Evolutionary conservation across 2,329 filamentous ascomycete genomes (phyloP).

Genomic region (Fusarium marasasianum): DNA sequence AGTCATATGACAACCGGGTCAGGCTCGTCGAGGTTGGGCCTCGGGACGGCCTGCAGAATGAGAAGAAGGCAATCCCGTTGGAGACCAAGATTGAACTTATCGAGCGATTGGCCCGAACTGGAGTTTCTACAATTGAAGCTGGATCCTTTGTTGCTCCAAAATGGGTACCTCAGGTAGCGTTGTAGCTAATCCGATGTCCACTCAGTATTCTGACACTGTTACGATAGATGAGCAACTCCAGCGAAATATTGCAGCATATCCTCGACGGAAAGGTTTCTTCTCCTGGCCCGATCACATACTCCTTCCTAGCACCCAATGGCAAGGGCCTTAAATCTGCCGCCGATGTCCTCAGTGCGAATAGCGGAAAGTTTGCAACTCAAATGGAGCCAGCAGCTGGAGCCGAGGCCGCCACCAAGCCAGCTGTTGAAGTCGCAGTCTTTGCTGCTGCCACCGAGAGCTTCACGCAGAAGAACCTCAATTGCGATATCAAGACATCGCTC

Average conservation of each 20-base stretch:
- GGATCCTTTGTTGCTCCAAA: constrained; percentile 86
- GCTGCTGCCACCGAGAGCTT: constrained; percentile 85
- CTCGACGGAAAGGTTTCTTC: constrained; percentile 66
- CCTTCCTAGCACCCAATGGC: constrained; percentile 81
- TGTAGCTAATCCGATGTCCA: background rate
- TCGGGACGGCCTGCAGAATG: constrained; percentile 87
- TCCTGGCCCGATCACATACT: constrained; percentile 71
- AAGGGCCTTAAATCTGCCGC: constrained; percentile 75
- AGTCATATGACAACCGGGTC: constrained; percentile 55
- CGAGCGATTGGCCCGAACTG: constrained; percentile 72
- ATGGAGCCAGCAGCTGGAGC: constrained; percentile 53
- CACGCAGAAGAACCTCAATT: constrained; percentile 84
- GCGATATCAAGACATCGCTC: constrained; percentile 78
- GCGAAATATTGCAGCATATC: constrained; percentile 76
- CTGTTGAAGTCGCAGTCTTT: constrained; percentile 80
- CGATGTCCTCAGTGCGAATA: constrained; percentile 62
- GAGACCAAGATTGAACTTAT: constrained; percentile 82
- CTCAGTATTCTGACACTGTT: constrained; percentile 17
- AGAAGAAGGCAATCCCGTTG: constrained; percentile 75
- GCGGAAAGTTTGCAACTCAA: constrained; percentile 60
- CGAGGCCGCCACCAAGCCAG: constrained; percentile 55
- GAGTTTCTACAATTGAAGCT: constrained; percentile 78
- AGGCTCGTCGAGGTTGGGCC: constrained; percentile 85
- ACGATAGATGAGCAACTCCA: constrained; percentile 80
- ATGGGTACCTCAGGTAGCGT: constrained; percentile 79